phyloP scores from a whole-genome alignment of 1,284 basidiomycete genomes.

The Thelephora terrestris region DNA sequence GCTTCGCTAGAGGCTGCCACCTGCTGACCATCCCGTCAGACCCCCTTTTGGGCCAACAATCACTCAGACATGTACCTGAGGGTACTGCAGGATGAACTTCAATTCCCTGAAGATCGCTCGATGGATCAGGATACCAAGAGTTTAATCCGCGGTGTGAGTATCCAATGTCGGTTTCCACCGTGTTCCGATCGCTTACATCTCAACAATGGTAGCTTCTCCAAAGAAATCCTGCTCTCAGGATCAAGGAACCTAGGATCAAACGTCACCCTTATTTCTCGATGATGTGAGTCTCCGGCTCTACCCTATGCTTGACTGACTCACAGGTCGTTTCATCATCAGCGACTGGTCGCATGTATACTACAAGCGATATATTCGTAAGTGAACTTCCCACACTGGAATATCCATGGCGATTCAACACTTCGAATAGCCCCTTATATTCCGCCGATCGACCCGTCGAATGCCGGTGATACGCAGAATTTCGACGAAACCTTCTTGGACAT shows the following conservation, averaged over 20 bases:
- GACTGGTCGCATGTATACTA: conserved; percentile 92
- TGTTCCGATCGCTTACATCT: not conserved
- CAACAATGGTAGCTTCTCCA: conserved; percentile 60
- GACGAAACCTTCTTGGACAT: conserved; percentile 95
- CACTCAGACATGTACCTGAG: conserved; percentile 93
- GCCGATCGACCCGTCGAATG: conserved; percentile 85
- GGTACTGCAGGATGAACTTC: conserved; percentile 79
- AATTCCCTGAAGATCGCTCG: conserved; percentile 82
- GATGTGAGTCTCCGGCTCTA: conserved; percentile 55
- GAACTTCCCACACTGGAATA: conserved; percentile 2
- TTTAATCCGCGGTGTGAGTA: conserved; percentile 82
- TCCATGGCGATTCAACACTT: not conserved
- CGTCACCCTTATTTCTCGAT: conserved; percentile 92
- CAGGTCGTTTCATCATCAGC: conserved; percentile 28
- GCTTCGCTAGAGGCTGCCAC: not conserved
- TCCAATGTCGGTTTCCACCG: conserved; percentile 2
- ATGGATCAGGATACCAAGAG: conserved; percentile 94
- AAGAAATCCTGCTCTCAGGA: conserved; percentile 82
- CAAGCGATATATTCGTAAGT: conserved; percentile 83
- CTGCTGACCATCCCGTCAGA: conserved; percentile 36
- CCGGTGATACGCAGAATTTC: conserved; percentile 95
- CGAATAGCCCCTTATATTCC: conserved; percentile 88
- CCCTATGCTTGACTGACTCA: not conserved
- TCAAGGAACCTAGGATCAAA: conserved; percentile 90
- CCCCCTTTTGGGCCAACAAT: conserved; percentile 89